These are phyloP conservation scores for Grosmannia serpens DNA, from an alignment of 2,329 filamentous ascomycete species.

Conservation along the genomic window DNA sequence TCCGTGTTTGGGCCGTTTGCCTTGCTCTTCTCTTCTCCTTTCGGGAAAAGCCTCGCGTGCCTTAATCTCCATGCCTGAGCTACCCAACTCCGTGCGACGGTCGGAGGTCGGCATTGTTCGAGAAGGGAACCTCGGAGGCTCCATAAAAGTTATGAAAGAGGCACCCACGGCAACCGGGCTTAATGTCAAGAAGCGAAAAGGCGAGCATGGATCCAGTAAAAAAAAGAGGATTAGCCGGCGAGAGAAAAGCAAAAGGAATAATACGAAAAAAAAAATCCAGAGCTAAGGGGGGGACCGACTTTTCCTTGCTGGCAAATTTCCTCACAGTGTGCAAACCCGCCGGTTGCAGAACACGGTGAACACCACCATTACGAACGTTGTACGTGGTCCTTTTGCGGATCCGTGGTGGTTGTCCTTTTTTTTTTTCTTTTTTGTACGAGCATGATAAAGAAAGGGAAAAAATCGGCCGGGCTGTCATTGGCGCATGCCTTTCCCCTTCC, in stretches of 20 bases:
- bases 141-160: not conserved
- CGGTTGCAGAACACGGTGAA: not conserved
- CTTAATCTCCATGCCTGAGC: not conserved
- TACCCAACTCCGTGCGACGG: not conserved
- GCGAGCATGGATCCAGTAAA: not conserved
- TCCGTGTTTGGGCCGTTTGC: not conserved
- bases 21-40: not conserved
- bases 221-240: not conserved
- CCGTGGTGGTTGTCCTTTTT: not conserved
- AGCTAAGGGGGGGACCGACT: not conserved
- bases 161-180: not conserved
- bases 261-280: not conserved
- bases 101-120: constrained; percentile 1
- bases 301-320: not conserved
- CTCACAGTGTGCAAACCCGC: not conserved
- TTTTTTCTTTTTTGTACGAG: too few relatives aligned
- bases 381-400: not conserved
- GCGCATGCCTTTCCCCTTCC: not conserved
- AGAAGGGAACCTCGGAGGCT: not conserved
- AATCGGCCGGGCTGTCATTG: not conserved
- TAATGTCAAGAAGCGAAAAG: not conserved
- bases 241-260: not conserved
- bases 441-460: not conserved
- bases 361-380: not conserved
- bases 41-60: constrained; percentile 2